These are phyloP conservation scores for thale cress (Arabidopsis thaliana) DNA, from an alignment of 345 rosid species.

Conservation along the genomic window DNA sequence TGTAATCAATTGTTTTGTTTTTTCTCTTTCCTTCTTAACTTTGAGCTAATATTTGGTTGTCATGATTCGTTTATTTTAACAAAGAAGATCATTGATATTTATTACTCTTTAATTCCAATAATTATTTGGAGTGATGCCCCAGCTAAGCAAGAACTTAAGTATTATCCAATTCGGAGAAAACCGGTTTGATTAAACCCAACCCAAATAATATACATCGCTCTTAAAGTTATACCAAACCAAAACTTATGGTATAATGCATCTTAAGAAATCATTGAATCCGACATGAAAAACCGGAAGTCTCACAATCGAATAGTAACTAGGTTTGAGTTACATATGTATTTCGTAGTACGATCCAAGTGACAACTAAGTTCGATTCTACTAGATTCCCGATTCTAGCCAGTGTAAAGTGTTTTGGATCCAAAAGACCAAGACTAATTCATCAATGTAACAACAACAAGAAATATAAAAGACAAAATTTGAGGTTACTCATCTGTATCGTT, in stretches of 20 bases:
- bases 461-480: constrained; percentile 7
- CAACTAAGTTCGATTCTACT: background rate
- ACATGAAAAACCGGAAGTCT: background rate
- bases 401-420: background rate
- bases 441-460: constrained; percentile 1
- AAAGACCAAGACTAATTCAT: background rate
- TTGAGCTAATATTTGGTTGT: background rate
- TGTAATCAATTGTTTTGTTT: background rate
- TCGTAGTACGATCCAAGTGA: background rate
- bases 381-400: background rate
- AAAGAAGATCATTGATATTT: background rate
- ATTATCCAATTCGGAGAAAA: background rate
- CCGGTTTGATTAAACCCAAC: background rate
- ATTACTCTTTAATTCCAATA: background rate
- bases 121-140: background rate
- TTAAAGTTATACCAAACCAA: background rate
- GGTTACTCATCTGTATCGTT: constrained; percentile 25
- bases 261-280: background rate
- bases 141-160: background rate
- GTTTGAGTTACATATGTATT: background rate
- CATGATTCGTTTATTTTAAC: background rate
- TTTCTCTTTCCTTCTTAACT: background rate
- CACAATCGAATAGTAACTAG: background rate
- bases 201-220: background rate
- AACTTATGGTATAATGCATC: background rate